Percentiles rank a stretch among this genome's conserved stretches.
These are phyloP conservation scores for Macrophomina tecta DNA, from an alignment of 2,329 filamentous ascomycete genomes.

Conservation along the genomic window DNA sequence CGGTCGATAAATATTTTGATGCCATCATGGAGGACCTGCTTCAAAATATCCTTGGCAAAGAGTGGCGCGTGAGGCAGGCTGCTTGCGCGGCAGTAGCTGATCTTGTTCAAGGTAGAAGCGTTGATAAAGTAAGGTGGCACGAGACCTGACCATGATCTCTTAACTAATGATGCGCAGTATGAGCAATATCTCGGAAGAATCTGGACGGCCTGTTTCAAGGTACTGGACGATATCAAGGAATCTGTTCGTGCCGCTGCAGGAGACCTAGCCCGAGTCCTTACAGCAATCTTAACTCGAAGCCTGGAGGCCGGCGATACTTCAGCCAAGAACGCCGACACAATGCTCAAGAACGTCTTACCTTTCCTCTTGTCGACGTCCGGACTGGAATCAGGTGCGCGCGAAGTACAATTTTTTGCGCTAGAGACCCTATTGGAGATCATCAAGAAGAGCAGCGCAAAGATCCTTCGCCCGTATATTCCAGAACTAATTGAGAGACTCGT, in stretches of 20 bases:
- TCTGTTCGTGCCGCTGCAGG: slow-evolving; percentile 83
- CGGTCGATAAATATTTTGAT: slow-evolving; percentile 82
- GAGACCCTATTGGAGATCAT: slow-evolving; percentile 85
- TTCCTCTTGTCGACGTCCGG: slow-evolving; percentile 90
- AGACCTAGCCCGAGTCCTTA: slow-evolving; percentile 81
- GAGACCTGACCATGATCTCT: not conserved
- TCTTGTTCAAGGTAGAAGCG: slow-evolving; percentile 78
- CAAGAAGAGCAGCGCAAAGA: slow-evolving; percentile 80
- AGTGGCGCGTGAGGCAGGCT: slow-evolving; percentile 93
- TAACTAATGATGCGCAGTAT: slow-evolving; percentile 60
- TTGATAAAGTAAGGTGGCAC: slow-evolving; percentile 46
- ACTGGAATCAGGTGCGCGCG: slow-evolving; percentile 85
- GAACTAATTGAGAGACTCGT: slow-evolving; percentile 82
- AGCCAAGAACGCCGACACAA: slow-evolving; percentile 70
- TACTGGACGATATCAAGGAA: slow-evolving; percentile 94
- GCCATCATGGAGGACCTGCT: slow-evolving; percentile 87
- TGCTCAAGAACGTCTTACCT: slow-evolving; percentile 86
- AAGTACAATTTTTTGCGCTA: slow-evolving; percentile 82
- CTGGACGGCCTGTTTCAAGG: slow-evolving; percentile 85
- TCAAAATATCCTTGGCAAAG: slow-evolving; percentile 82
- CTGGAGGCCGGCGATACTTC: slow-evolving; percentile 78
- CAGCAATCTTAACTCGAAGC: slow-evolving; percentile 82
- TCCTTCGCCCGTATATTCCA: slow-evolving; percentile 80
- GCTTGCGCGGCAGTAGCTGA: slow-evolving; percentile 90
- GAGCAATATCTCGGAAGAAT: slow-evolving; percentile 84